These are phyloP conservation scores for Aspergillus fumigatus DNA, from an alignment of 2,329 filamentous ascomycete species.

Conservation along the genomic window DNA sequence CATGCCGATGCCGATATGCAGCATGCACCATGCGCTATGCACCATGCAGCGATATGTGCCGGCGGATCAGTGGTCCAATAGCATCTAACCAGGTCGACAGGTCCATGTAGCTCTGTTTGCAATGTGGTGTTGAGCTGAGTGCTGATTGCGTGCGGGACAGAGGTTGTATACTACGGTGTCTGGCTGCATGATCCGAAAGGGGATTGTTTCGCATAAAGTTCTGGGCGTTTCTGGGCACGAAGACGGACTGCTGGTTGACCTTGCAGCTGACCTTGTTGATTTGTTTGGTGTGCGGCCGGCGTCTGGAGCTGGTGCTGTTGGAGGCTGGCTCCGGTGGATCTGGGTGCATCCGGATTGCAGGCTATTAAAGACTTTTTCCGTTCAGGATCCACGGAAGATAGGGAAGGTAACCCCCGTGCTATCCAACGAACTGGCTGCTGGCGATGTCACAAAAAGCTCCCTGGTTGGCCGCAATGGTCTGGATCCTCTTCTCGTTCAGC, in stretches of 20 bases:
- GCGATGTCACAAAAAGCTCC: neutral
- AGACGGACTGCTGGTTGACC: neutral
- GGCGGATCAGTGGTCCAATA: neutral
- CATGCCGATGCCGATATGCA: neutral
- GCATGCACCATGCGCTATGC: neutral
- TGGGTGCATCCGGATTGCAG: neutral
- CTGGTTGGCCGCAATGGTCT: neutral
- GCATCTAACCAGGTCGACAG: neutral
- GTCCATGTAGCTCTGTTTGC: neutral
- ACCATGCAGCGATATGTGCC: neutral
- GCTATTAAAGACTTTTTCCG: neutral
- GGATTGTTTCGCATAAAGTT: neutral
- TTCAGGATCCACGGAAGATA: neutral
- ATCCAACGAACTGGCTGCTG: too few relatives aligned
- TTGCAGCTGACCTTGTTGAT: neutral
- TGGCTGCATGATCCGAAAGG: too few relatives aligned
- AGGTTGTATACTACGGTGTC: too few relatives aligned
- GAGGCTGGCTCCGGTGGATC: neutral
- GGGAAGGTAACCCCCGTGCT: too few relatives aligned
- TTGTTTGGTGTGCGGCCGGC: neutral
- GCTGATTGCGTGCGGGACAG: neutral
- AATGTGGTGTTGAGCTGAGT: neutral
- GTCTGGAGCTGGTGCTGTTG: neutral
- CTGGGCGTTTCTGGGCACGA: neutral
- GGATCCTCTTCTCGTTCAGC: neutral